Base-by-base conservation (phyloP, 2,329 filamentous ascomycete genomes). In the Alternaria novae-zelandiae region DNA sequence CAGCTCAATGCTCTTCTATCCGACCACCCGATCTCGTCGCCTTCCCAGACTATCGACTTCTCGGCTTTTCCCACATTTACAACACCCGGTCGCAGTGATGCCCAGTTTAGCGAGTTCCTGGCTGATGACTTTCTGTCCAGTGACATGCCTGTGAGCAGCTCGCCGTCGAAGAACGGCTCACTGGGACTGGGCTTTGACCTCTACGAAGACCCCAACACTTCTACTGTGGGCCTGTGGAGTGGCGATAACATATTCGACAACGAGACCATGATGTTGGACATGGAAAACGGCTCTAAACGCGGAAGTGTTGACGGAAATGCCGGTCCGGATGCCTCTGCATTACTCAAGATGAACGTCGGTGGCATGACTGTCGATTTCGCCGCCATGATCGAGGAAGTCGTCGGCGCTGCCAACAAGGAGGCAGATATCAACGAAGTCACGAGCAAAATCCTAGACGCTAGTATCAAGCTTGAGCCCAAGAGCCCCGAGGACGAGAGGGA, bases 1-100 rank as follows among this genome's bases (percentile, higher is more conserved):
- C 87, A 89, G 21, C 84, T 93, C 36, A 87, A 86, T 67, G 86
- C 90, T 70, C 82, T 92, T 64, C 82, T 92, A 20, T 79, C 77
- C 6, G 74, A 77, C 30, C 69, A 70, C 55, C 68, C 69, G n/a
- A 67, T 70, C n/a, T 71, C 70, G 4, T 79, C 75, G 8, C 74
- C 75, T 26, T 73, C 72, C 12, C 74, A 77, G 57, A 57, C 60
- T 10, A 70, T 79, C 23, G 74, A 78, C 55, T 74, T 78, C 49
- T 74, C 74, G 6, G 51, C 82, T 82, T 77, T 78, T 25, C 71
- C 77, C 1, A 67, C 67, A 25, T 79, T 76, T 59, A 73, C 69
- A 47, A 76, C 74, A 11, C 73, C 77, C 9, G 72, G 71, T 51
- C 70, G 71, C 21, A 66, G 47, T 41, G 61, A 62, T 15, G 67